Evolutionary conservation across 208 protist species (phyloP).

Genomic region (Trichomonas gallinae): DNA sequence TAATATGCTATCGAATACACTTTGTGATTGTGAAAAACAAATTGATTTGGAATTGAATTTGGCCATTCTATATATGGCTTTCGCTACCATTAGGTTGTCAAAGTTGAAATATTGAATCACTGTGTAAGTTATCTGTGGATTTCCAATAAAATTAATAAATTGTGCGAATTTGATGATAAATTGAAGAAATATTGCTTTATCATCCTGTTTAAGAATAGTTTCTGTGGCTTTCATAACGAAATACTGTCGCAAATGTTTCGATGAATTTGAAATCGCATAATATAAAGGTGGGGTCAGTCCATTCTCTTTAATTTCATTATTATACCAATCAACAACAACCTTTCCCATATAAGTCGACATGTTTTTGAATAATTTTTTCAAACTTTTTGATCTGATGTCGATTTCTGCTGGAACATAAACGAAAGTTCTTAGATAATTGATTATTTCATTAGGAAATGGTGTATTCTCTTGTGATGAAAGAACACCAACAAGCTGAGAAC

Average conservation of each 20-base stretch:
- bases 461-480: neutral
- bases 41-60: too few relatives aligned
- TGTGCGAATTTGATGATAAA: neutral
- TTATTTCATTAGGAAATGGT: neutral
- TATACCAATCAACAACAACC: neutral
- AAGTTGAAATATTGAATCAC: too few relatives aligned
- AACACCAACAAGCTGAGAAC: neutral
- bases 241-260: neutral
- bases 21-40: too few relatives aligned
- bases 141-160: neutral
- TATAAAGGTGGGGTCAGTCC: neutral
- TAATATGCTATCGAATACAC: too few relatives aligned
- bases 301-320: neutral
- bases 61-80: too few relatives aligned
- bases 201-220: neutral
- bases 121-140: too few relatives aligned
- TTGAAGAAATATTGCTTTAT: neutral
- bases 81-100: too few relatives aligned
- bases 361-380: neutral
- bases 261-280: neutral
- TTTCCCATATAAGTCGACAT: neutral
- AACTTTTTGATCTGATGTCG: neutral
- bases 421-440: neutral
- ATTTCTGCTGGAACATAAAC: neutral
- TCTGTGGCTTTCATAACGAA: neutral